Percentiles rank a stretch among this genome's conserved stretches.
These are phyloP conservation scores for Rossbeevera mucosa DNA, from an alignment of 768 basidiomycete genomes.

Conservation along the genomic window DNA sequence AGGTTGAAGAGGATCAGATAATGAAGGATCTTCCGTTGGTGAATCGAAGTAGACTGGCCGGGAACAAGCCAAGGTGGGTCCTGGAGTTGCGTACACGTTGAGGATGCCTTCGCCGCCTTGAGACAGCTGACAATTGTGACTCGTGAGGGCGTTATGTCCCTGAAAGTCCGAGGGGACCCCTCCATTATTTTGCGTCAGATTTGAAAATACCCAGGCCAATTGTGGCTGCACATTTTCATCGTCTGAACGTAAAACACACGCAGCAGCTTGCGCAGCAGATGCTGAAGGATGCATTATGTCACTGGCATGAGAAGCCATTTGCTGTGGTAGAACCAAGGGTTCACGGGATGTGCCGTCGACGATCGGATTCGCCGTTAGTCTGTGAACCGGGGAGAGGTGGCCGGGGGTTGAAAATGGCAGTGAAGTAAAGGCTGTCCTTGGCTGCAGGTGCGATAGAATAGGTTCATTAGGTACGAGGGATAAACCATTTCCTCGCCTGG, in stretches of 20 bases:
- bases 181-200: slow-evolving; percentile 2
- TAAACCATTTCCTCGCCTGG: neutral
- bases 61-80: slow-evolving; percentile 35
- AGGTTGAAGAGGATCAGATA: slow-evolving; percentile 36
- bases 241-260: slow-evolving; percentile 16
- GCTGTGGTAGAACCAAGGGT: slow-evolving; percentile 5
- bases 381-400: slow-evolving; percentile 12
- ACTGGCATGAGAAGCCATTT: slow-evolving; percentile 4
- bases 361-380: neutral
- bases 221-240: slow-evolving; percentile 8
- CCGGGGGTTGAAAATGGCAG: slow-evolving; percentile 27
- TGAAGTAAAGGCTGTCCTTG: neutral
- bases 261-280: slow-evolving; percentile 1
- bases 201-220: slow-evolving; percentile 2
- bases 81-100: slow-evolving; percentile 44
- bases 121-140: slow-evolving; percentile 1
- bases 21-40: slow-evolving; percentile 45
- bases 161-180: slow-evolving; percentile 15
- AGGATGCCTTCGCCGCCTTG: neutral
- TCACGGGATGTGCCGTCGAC: slow-evolving; percentile 1
- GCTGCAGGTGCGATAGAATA: neutral
- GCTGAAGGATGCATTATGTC: slow-evolving; percentile 11
- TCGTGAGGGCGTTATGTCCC: neutral
- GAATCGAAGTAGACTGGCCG: slow-evolving; percentile 47
- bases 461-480: neutral